A percentile compares a stretch with the other conserved stretches of the same genome.
These are phyloP conservation scores for Colletotrichum euphorbiae DNA, from an alignment of 2,329 filamentous ascomycete genomes.

Conservation along the genomic window DNA sequence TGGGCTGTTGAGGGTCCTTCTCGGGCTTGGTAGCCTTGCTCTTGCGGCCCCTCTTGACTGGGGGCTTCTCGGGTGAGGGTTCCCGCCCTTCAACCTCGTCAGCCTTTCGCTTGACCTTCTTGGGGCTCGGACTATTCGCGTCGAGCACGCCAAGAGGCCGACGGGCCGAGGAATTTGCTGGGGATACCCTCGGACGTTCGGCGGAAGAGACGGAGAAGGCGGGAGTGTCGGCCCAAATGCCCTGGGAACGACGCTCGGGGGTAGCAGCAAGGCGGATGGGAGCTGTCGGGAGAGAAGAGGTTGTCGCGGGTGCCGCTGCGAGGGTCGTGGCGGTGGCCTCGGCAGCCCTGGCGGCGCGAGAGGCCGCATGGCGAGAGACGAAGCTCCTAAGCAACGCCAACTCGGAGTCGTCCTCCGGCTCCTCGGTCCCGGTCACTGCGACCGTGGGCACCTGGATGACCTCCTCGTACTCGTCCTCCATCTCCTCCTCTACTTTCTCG, in stretches of 20 bases:
- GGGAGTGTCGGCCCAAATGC: slow-evolving; percentile 13
- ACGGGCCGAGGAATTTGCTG: slow-evolving; percentile 18
- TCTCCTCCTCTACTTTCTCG: neutral
- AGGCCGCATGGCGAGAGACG: slow-evolving; percentile 41
- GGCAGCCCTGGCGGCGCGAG: slow-evolving; percentile 48
- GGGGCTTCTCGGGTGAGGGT: slow-evolving; percentile 32
- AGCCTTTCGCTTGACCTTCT: slow-evolving; percentile 52
- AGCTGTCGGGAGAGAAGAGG: neutral
- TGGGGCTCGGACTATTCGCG: slow-evolving; percentile 53
- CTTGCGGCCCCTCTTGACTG: slow-evolving; percentile 42
- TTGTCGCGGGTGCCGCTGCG: too few relatives aligned
- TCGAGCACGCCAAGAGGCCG: slow-evolving; percentile 51
- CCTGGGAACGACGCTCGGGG: slow-evolving; percentile 22
- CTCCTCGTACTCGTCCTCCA: neutral
- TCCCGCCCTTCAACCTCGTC: slow-evolving; percentile 41
- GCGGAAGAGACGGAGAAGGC: slow-evolving; percentile 21
- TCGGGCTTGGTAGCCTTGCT: slow-evolving; percentile 41
- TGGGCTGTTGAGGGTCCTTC: neutral
- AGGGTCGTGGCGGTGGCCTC: slow-evolving; percentile 35
- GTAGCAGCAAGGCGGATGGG: slow-evolving; percentile 22
- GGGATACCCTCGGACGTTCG: slow-evolving; percentile 10
- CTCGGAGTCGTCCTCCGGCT: slow-evolving; percentile 22
- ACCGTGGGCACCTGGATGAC: neutral
- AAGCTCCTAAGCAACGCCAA: slow-evolving; percentile 29
- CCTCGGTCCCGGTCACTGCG: neutral